These are phyloP conservation scores for Vickermania ingenoplastis DNA, from an alignment of 208 protist species.

Conservation along the genomic window DNA sequence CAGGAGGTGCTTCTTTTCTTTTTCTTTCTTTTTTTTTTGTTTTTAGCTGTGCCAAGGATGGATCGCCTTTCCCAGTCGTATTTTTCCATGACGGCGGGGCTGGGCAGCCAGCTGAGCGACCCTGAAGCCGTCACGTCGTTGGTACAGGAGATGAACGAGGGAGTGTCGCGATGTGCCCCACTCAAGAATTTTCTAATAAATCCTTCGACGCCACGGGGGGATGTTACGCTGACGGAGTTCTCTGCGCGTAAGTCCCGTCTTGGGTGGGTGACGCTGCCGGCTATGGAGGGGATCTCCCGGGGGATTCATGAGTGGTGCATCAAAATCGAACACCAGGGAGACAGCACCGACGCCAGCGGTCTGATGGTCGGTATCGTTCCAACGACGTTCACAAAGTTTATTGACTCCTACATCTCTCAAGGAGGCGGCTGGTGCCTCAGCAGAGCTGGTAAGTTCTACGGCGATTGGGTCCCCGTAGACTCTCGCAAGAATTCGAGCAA, in stretches of 20 bases:
- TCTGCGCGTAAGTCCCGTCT: constrained; percentile 84
- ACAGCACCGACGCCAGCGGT: constrained; percentile 87
- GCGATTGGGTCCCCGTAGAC: constrained; percentile 49
- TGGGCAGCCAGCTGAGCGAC: constrained; percentile 53
- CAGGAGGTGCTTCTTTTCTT: no score
- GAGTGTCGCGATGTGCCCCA: constrained; percentile 50
- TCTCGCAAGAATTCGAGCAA: constrained; percentile 9
- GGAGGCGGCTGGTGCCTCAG: constrained; percentile 89
- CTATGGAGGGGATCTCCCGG: constrained; percentile 76
- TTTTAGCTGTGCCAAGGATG: no score
- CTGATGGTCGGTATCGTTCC: constrained; percentile 90
- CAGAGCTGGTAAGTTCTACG: constrained; percentile 89
- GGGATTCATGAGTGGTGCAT: constrained; percentile 90
- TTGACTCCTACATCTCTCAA: constrained; percentile 91
- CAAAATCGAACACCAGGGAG: constrained; percentile 86
- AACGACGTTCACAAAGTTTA: constrained; percentile 81
- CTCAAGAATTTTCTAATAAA: constrained; percentile 85
- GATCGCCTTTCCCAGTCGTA: constrained; percentile 73
- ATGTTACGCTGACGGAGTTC: constrained; percentile 83
- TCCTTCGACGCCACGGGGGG: constrained; percentile 78
- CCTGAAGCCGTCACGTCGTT: constrained; percentile 51
- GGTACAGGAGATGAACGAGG: constrained; percentile 60
- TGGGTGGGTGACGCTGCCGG: constrained; percentile 88
- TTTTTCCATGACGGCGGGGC: constrained; percentile 63
- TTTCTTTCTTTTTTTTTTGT: no score